Base-by-base conservation (phyloP, 257 asterid genomes). In the Mentha longifolia region DNA sequence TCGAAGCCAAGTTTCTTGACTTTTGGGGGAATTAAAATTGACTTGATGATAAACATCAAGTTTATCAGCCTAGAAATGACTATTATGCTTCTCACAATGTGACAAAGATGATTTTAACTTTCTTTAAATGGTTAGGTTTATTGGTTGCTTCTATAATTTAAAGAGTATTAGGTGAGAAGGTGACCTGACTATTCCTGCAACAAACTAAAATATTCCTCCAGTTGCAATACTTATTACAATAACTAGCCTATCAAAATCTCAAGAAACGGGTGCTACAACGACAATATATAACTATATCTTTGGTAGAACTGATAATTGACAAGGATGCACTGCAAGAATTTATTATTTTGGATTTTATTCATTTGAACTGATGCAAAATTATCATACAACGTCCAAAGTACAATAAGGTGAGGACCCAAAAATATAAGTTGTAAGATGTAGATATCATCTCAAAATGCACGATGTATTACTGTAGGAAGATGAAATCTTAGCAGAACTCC, bases 111-210 rank as follows among this genome's bases (percentile, higher is more conserved):
- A 43, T 57, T 37, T 54, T 9, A 41, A 17, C 46, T 46, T 58
- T 31, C 15, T 30, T 58, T 58, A 31, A 71, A 31, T 46, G 25
- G 30, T 61, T 31, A 17, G 7, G 57, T 51, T 51, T 51, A 51
- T 16, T 20, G 46, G 39, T 49, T 71, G 69, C 42, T 71, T 47
- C 52, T 61, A 31, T 46, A 31, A 46, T 12, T 71, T 71, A 58
- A 31, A 33, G 70, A 35, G 61, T 49, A 59, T 61, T 61, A 71
- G 76, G 76, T 71, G 62, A 71, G 49, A 22, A 60, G 19, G 60
- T 11, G 35, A 54, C 22, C 43, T 33, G 63, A 61, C 43, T 33
- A 46, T 61, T 46, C 55, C 54, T 41, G 46, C 37, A 39, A 3
- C 22, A 16, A 10, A 16, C 3, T 35, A 22, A 37, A 72, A 8